These are phyloP conservation scores for Brachypodium distachyon DNA, from an alignment of 202 grass and related monocot species.

Conservation along the genomic window DNA sequence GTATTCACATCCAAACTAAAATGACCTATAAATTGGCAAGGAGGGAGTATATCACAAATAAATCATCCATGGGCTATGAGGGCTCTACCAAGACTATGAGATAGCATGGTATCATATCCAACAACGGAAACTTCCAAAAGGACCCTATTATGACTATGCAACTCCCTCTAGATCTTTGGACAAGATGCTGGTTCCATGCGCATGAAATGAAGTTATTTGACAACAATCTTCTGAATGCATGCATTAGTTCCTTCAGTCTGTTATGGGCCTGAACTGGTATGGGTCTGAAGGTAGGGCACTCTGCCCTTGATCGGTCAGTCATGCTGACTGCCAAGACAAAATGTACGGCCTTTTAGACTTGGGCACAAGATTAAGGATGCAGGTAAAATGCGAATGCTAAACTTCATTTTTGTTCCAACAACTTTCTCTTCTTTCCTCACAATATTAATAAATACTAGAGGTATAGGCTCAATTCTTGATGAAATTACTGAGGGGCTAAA, in stretches of 20 bases:
- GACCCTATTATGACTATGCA: neutral
- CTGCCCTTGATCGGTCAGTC: neutral
- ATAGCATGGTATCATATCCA: neutral
- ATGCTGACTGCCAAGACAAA: neutral
- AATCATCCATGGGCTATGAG: neutral
- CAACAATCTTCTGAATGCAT: neutral
- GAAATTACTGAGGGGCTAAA: neutral
- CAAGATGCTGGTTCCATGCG: neutral
- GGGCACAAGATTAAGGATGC: neutral
- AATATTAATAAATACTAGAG: neutral
- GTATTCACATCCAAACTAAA: too few relatives aligned
- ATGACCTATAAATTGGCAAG: neutral
- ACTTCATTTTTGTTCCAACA: neutral
- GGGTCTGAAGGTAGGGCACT: neutral
- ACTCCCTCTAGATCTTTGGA: neutral
- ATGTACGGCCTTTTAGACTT: neutral
- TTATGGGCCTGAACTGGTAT: neutral
- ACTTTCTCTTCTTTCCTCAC: neutral
- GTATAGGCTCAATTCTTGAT: neutral
- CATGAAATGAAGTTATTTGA: neutral
- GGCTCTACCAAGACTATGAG: neutral
- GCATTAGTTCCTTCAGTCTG: neutral
- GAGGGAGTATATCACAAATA: too few relatives aligned
- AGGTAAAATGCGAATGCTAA: neutral
- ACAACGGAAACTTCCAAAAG: neutral